These are phyloP conservation scores for Nemania diffusa DNA, from an alignment of 2,329 filamentous ascomycete species.

Conservation along the genomic window DNA sequence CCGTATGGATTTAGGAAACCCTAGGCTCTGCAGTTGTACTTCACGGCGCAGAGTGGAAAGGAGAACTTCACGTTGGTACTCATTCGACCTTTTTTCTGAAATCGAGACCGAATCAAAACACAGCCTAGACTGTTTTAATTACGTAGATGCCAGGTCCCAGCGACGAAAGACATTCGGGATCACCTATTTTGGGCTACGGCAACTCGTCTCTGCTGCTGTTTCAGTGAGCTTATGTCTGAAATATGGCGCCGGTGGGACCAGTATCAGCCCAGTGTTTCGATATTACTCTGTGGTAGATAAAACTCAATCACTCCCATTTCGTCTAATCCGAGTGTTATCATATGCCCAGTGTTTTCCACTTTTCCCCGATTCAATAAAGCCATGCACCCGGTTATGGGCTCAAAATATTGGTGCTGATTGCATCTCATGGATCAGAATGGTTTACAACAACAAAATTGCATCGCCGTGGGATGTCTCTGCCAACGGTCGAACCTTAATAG, in stretches of 20 bases:
- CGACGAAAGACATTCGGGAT: background rate
- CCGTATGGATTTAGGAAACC: background rate
- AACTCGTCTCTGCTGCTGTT: conserved; percentile 25
- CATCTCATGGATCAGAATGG: background rate
- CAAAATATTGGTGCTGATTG: background rate
- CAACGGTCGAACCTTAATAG: background rate
- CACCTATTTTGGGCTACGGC: conserved; percentile 20
- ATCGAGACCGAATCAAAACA: conserved; percentile 8
- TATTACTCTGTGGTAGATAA: conserved; percentile 22
- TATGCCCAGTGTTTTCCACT: background rate
- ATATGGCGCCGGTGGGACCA: conserved; percentile 26
- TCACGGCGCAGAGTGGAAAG: background rate
- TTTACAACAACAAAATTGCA: conserved; percentile 1
- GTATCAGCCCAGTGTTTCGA: conserved; percentile 27
- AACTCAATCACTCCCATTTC: conserved; percentile 6
- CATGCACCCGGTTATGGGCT: background rate
- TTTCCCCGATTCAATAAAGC: no score
- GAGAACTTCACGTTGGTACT: background rate
- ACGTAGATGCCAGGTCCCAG: background rate
- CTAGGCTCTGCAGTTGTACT: background rate
- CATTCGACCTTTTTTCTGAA: conserved; percentile 1
- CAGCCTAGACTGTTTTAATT: conserved; percentile 11
- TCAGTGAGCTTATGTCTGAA: conserved; percentile 14
- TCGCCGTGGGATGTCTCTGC: conserved; percentile 4
- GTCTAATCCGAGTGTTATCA: background rate